A percentile compares a stretch with the other conserved stretches of the same genome.
Conservation (phyloP, 768 basidiomycete genomes). For the Sarcodon sp. region DNA sequence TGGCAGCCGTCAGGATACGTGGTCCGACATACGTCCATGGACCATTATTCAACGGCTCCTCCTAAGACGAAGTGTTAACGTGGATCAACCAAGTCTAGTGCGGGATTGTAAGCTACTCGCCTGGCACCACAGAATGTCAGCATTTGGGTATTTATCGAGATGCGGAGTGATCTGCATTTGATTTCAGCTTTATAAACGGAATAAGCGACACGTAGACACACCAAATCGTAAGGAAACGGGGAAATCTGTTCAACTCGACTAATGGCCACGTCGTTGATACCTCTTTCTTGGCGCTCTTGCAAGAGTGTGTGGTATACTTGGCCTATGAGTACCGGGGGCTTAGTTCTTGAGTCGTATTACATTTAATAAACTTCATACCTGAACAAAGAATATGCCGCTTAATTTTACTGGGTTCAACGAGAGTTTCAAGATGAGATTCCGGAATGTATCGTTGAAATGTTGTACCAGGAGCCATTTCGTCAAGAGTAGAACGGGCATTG, state of each 20-base stretch:
- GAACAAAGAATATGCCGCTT: constrained; percentile 87
- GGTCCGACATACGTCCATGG: constrained; percentile 96
- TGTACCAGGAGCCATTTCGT: constrained; percentile 83
- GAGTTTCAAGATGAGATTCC: constrained; percentile 56
- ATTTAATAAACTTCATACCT: constrained; percentile 24
- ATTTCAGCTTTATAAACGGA: constrained; percentile 3
- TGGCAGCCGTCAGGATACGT: constrained; percentile 86
- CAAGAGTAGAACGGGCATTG: constrained; percentile 72
- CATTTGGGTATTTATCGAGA: constrained; percentile 94
- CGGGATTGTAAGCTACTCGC: constrained; percentile 19
- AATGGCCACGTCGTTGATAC: constrained; percentile 88
- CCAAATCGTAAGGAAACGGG: constrained; percentile 94
- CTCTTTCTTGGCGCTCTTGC: constrained; percentile 82
- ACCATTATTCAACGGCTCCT: constrained; percentile 96
- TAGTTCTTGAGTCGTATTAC: neutral
- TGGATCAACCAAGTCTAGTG: neutral
- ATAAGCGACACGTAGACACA: constrained; percentile 21
- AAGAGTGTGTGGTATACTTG: constrained; percentile 91
- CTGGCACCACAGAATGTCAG: constrained; percentile 88
- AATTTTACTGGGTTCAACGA: constrained; percentile 78
- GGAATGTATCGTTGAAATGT: constrained; percentile 91
- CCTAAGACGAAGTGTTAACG: constrained; percentile 25
- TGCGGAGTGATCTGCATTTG: constrained; percentile 71
- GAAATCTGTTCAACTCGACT: constrained; percentile 92
- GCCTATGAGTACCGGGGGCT: constrained; percentile 25